Evolutionary conservation across 225 moss, liverwort and hornwort genomes (phyloP), one percentile per base, ranked within the genome.

Genomic region (Straminergon stramineum): DNA sequence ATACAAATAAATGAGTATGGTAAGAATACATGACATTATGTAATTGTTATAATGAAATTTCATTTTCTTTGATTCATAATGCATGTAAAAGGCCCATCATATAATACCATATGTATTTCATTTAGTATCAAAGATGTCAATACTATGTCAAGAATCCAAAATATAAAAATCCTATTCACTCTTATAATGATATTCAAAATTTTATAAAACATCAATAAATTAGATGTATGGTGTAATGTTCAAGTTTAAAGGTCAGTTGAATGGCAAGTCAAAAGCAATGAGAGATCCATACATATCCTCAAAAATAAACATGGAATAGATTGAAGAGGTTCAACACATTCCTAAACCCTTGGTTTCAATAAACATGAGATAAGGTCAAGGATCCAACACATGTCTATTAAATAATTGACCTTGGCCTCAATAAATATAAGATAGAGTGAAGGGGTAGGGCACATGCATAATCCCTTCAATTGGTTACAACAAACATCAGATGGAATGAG

Each of bases 61-160:
- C 9, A 41, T 41, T 71, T 8, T 8, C 3, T 26, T 70, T 70
- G 0, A 70, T 70, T 23, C 4, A 14, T 23, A 39, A 45, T 45
- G 45, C 39, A 70, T 24, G 8, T 70, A 8, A 39, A 39, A 39
- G 1, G 1, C 5, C 5, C 3, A 0, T 70, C 14, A 24, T 70
- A 39, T 39, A 23, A 39, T 8, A 39, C 70, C 39, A 70, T 70
- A 4, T 39, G 5, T 70, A n/a, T 45, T 26, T 43, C 41, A 27
- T 27, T 27, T 26, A 27, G 15, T 71, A 27, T 27, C 43, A 45
- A 16, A 5, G 16, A 43, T 73, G 43, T 73, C 27, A 43, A 2
- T 9, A 16, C 0, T 5, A 0, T 73, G 1, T 16, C 1, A 15
- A 23, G 3, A 26, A 71, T 71, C 1, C 24, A 24, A 70, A 71